Evolutionary conservation across 805 yeast genomes (phyloP).

Genomic region (Candida ortonii): DNA sequence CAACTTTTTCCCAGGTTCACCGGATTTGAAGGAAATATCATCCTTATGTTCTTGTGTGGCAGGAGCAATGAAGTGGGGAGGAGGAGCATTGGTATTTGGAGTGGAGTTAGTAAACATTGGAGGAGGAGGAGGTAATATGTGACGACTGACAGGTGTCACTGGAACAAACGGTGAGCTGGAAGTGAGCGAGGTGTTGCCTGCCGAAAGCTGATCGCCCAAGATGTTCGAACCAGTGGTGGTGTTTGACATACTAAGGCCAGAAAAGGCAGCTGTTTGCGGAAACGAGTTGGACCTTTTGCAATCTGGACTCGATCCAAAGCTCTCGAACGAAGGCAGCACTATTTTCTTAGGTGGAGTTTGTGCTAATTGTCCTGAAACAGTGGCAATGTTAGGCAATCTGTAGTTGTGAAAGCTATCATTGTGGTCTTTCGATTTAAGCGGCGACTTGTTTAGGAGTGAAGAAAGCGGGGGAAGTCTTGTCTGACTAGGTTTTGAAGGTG

Average conservation of each 20-base stretch:
- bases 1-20: conserved; percentile 4
- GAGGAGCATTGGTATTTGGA: conserved; percentile 14
- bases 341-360: conserved; percentile 18
- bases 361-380: conserved; percentile 1
- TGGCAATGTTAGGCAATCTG: conserved; percentile 1
- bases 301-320: conserved; percentile 25
- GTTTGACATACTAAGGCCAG: background rate
- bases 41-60: conserved; percentile 1
- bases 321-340: conserved; percentile 26
- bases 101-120: conserved; percentile 22
- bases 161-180: conserved; percentile 16
- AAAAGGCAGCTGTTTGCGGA: conserved; percentile 11
- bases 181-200: conserved; percentile 6
- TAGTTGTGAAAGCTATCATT: too few relatives aligned
- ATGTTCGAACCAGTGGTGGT: conserved; percentile 1
- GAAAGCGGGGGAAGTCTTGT: conserved; percentile 28
- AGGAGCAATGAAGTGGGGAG: conserved; percentile 8
- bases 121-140: conserved; percentile 24
- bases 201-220: background rate
- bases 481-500: conserved; percentile 16
- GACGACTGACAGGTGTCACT: conserved; percentile 20
- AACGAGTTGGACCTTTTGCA: conserved; percentile 24
- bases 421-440: conserved; percentile 5
- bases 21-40: conserved; percentile 1
- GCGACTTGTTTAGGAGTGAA: conserved; percentile 19